Evolutionary conservation across 768 basidiomycete genomes (phyloP).

Genomic region (Dioszegia hungarica): DNA sequence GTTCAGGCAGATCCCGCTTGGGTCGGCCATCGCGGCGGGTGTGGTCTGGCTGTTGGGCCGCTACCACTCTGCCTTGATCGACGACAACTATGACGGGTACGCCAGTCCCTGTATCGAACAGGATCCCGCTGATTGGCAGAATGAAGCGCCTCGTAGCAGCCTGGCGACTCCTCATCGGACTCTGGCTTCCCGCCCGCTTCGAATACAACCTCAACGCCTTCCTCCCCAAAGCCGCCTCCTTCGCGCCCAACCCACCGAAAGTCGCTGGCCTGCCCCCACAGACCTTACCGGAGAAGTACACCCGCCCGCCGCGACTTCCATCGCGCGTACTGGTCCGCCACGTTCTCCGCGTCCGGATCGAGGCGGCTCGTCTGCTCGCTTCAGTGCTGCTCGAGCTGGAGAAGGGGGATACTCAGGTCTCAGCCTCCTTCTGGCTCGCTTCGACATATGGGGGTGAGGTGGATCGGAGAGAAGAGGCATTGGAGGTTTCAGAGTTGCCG

Average conservation of each 20-base stretch:
- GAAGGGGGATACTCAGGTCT: conserved; percentile 44
- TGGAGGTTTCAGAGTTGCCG: conserved; percentile 44
- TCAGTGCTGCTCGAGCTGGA: conserved; percentile 64
- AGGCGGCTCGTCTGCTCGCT: conserved; percentile 72
- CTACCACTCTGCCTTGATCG: conserved; percentile 81
- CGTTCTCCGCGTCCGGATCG: conserved; percentile 76
- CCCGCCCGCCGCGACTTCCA: conserved; percentile 54
- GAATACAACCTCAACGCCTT: conserved; percentile 73
- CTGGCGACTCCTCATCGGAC: conserved; percentile 94
- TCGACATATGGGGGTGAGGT: conserved; percentile 34
- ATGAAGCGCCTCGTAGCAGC: conserved; percentile 81
- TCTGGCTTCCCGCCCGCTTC: conserved; percentile 82
- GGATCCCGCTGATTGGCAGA: conserved; percentile 50
- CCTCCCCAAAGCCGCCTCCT: conserved; percentile 17
- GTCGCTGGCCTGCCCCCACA: conserved; percentile 31
- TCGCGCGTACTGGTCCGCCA: conserved; percentile 81
- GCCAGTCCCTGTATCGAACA: conserved; percentile 28
- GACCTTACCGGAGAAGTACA: conserved; percentile 23
- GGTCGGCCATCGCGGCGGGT: conserved; percentile 65
- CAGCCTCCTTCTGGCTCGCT: conserved; percentile 50
- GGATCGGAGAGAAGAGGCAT: conserved; percentile 7
- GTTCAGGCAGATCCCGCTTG: conserved; percentile 67
- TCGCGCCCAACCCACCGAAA: conserved; percentile 34
- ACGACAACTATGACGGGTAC: conserved; percentile 79
- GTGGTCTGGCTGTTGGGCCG: conserved; percentile 71